A percentile compares a stretch with the other conserved stretches of the same genome.
Evolutionary conservation across 257 asterid species (phyloP).

Genomic region (Galeopsis tetrahit): DNA sequence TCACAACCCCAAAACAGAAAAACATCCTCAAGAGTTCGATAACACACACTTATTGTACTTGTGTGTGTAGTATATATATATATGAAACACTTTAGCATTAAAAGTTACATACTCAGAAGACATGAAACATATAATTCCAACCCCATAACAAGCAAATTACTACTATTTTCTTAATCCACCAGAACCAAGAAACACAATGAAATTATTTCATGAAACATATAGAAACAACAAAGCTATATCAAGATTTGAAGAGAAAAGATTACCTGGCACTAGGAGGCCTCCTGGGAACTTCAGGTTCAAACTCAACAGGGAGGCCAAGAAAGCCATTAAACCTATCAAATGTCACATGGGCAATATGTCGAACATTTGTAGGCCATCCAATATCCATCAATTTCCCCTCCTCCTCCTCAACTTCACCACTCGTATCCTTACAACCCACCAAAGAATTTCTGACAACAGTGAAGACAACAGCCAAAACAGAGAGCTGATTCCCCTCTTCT

Average conservation of each 20-base stretch:
- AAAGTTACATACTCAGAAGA: neutral
- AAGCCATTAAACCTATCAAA: constrained; percentile 70
- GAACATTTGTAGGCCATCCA: constrained; percentile 60
- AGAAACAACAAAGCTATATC: neutral
- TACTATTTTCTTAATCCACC: neutral
- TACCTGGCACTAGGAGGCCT: constrained; percentile 77
- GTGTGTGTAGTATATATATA: too few species aligned
- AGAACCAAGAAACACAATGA: neutral
- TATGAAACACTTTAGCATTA: too few species aligned
- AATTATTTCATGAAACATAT: too few species aligned
- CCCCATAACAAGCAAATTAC: neutral
- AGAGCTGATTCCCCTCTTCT: constrained; percentile 31
- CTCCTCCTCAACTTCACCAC: constrained; percentile 27
- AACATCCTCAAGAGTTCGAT: neutral
- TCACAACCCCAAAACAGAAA: neutral
- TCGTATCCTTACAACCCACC: constrained; percentile 45
- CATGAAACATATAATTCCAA: neutral
- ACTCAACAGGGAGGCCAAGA: constrained; percentile 67
- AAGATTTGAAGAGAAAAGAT: neutral
- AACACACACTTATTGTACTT: neutral
- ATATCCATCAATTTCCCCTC: constrained; percentile 53
- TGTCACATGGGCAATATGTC: constrained; percentile 71
- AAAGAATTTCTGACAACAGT: constrained; percentile 55
- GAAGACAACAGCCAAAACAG: constrained; percentile 46
- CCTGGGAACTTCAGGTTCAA: constrained; percentile 66